Conservation (phyloP, 768 basidiomycete genomes). For the Termitomyces titanicus region DNA sequence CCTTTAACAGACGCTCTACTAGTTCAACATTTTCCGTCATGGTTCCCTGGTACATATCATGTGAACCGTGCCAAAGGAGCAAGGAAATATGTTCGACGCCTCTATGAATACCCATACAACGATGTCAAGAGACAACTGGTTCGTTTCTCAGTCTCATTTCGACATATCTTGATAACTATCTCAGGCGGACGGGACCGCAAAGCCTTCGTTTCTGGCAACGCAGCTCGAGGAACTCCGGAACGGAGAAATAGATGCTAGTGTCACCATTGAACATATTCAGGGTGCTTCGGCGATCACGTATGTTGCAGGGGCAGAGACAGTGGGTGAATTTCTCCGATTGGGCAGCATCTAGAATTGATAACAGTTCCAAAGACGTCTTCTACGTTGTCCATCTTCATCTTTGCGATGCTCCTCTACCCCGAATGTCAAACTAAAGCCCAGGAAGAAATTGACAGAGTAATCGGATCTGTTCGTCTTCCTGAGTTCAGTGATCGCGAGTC, state of each 20-base stretch:
- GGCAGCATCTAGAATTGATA: background rate
- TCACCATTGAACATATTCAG: constrained; percentile 7
- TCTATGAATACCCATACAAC: constrained; percentile 13
- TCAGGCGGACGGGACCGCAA: constrained; percentile 14
- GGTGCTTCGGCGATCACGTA: constrained; percentile 11
- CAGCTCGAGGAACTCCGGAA: constrained; percentile 14
- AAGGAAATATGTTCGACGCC: background rate
- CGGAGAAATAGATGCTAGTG: constrained; percentile 3
- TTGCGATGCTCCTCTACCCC: constrained; percentile 16
- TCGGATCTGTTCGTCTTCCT: constrained; percentile 16
- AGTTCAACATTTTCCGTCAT: constrained; percentile 14
- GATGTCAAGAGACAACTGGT: constrained; percentile 16
- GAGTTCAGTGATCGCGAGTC: constrained; percentile 14
- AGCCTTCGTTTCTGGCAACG: constrained; percentile 16
- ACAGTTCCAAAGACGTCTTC: constrained; percentile 5
- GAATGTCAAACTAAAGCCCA: constrained; percentile 14
- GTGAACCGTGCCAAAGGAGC: constrained; percentile 10
- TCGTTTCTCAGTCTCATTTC: background rate
- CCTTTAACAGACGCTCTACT: background rate
- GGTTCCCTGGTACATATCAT: constrained; percentile 22
- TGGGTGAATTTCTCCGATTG: constrained; percentile 1
- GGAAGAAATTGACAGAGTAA: constrained; percentile 13
- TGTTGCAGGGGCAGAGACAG: constrained; percentile 12
- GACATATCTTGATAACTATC: background rate
- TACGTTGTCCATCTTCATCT: constrained; percentile 11